These are phyloP conservation scores for Claviceps cyperi DNA, from an alignment of 2,329 filamentous ascomycete species.

Conservation along the genomic window DNA sequence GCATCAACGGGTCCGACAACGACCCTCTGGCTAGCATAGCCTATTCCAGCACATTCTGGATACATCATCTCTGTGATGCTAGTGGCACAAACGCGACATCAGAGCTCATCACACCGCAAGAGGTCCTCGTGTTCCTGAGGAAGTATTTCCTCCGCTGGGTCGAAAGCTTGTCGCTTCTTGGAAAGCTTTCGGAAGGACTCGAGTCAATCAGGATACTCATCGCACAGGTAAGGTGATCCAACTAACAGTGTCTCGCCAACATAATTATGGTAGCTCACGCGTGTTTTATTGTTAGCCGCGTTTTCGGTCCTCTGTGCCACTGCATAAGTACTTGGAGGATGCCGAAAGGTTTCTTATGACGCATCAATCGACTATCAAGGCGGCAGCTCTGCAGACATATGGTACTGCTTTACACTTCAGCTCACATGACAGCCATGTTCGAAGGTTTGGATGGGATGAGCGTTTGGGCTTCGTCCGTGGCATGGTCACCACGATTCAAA, in stretches of 20 bases:
- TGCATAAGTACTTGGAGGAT: conserved; percentile 14
- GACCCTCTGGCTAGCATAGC: conserved; percentile 10
- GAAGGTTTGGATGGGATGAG: conserved; percentile 8
- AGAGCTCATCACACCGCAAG: conserved; percentile 10
- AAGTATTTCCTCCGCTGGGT: conserved; percentile 9
- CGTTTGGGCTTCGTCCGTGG: conserved; percentile 8
- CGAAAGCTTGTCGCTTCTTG: conserved; percentile 8
- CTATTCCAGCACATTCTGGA: conserved; percentile 20
- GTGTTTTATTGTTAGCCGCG: neutral
- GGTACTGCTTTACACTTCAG: conserved; percentile 19
- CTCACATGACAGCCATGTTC: conserved; percentile 11
- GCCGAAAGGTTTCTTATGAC: conserved; percentile 13
- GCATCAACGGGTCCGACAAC: conserved; percentile 4
- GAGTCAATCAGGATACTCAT: conserved; percentile 3
- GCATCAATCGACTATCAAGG: conserved; percentile 14
- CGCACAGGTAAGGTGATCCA: conserved; percentile 1
- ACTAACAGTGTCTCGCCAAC: neutral
- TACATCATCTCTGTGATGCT: conserved; percentile 16
- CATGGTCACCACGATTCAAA: conserved; percentile 6
- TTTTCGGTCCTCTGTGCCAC: conserved; percentile 6
- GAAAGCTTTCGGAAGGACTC: conserved; percentile 4
- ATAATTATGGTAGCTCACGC: neutral
- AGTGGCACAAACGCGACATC: neutral
- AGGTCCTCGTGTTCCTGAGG: conserved; percentile 8
- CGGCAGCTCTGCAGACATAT: conserved; percentile 19